Conservation (phyloP, 345 rosid species). For the Gossypium bickii region DNA sequence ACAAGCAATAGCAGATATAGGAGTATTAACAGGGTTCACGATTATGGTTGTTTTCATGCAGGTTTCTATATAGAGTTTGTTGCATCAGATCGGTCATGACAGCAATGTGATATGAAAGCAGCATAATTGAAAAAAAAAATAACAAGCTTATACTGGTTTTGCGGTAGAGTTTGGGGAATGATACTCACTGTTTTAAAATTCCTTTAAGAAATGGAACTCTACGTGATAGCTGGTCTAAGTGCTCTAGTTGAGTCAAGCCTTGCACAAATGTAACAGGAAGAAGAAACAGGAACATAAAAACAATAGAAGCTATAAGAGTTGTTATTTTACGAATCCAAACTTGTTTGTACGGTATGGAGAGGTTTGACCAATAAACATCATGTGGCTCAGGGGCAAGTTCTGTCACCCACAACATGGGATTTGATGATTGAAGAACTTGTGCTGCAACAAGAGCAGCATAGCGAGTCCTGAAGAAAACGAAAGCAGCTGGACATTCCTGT, state of each 20-base stretch:
- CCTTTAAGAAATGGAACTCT: slow-evolving; percentile 61
- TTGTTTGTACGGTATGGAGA: slow-evolving; percentile 70
- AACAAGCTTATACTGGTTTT: background rate
- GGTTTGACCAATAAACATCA: slow-evolving; percentile 91
- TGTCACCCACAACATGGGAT: slow-evolving; percentile 95
- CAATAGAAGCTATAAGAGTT: slow-evolving; percentile 54
- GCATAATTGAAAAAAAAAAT: slow-evolving; percentile 2
- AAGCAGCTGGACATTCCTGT: slow-evolving; percentile 88
- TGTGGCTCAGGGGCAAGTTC: slow-evolving; percentile 87
- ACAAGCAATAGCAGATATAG: background rate
- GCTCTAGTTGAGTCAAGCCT: slow-evolving; percentile 73
- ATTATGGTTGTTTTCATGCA: background rate
- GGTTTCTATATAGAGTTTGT: background rate
- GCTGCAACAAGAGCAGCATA: slow-evolving; percentile 78
- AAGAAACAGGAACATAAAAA: slow-evolving; percentile 73
- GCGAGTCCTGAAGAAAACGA: slow-evolving; percentile 90
- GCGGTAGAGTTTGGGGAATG: slow-evolving; percentile 11
- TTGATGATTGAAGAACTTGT: slow-evolving; percentile 72
- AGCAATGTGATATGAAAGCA: background rate
- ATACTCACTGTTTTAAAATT: slow-evolving; percentile 55
- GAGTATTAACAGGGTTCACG: background rate
- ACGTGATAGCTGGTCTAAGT: slow-evolving; percentile 50
- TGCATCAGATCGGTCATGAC: slow-evolving; percentile 10
- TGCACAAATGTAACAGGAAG: slow-evolving; percentile 78
- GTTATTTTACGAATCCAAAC: slow-evolving; percentile 85